Percentiles rank a stretch among this genome's conserved stretches.
Conservation (phyloP, 169 alveolate species). For the Eimeria acervulina region DNA sequence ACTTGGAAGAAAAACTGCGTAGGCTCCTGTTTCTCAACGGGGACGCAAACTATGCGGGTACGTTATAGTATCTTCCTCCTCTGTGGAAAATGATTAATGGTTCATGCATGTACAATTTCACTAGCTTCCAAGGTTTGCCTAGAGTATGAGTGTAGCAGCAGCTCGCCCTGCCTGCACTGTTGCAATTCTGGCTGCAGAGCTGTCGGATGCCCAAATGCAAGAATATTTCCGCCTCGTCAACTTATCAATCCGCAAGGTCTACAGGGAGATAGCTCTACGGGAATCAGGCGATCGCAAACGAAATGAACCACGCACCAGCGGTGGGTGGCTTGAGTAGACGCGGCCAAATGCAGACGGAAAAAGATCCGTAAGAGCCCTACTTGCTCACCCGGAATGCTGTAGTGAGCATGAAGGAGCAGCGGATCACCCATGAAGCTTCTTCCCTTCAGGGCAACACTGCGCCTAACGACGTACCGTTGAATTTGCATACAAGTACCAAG, state of each 20-base stretch:
- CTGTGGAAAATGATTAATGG: not conserved
- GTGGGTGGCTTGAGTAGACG: constrained; percentile 79
- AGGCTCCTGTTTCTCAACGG: constrained; percentile 78
- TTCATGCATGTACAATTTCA: not conserved
- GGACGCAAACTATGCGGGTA: constrained; percentile 83
- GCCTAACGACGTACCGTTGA: not conserved
- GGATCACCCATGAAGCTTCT: not conserved
- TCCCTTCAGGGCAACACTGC: not conserved
- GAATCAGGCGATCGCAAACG: constrained; percentile 73
- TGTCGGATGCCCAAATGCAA: constrained; percentile 75
- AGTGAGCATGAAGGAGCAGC: not conserved
- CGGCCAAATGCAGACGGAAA: constrained; percentile 51
- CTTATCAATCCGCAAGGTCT: constrained; percentile 81
- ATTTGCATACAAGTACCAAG: not conserved
- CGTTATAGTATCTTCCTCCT: not conserved
- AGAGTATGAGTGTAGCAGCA: not conserved
- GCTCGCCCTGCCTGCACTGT: not conserved
- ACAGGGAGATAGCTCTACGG: constrained; percentile 78
- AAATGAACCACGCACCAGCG: constrained; percentile 78
- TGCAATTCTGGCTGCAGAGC: constrained; percentile 23
- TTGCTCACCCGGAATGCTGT: constrained; percentile 4
- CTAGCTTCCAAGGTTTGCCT: not conserved
- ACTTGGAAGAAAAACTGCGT: constrained; percentile 75
- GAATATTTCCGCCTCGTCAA: constrained; percentile 83
- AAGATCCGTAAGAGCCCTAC: constrained; percentile 59